Evolutionary conservation across 768 basidiomycete species (phyloP), one percentile per base, ranked within the genome.

Genomic region (Amanita exitialis): DNA sequence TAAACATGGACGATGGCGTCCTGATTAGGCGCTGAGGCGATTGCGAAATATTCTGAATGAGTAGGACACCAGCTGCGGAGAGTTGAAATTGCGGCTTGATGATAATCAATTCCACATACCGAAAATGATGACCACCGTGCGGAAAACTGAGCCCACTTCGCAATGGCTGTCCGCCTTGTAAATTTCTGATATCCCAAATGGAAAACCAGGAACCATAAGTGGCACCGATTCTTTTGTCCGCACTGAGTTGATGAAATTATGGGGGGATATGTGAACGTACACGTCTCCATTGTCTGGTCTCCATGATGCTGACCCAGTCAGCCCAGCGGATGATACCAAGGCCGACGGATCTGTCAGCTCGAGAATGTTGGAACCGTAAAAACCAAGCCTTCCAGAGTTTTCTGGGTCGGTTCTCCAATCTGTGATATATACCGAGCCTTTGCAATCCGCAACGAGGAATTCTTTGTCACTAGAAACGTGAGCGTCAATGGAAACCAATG

Each of bases 371-470:
- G 74, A 75, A 61, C 82, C 78, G 43, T 82, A 75, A 74, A 82
- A 79, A 49, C 67, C 73, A 42, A 71, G 75, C 49, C 72, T 71
- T 49, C 74, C 75, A 16, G 65, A 67, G 34, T 72, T 74, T 10
- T 74, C 73, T 1, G 82, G 82, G 59, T 89, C 84, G 4, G 82
- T 76, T 49, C 83, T 79, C 89, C 89, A 91, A 67, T 91, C 86
- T n/a, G 82, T 79, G 43, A 90, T 64, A 63, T 82, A 88, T 43
- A 90, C 69, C 25, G 80, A 82, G 30, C 89, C 89, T 32, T 76
- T 77, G 49, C 72, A 76, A 65, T 91, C 89, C 1, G 86, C 77
- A 49, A 90, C 82, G 23, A 91, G 72, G 58, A 91, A 79, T 57
- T 88, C 88, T 62, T 86, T 90, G 70, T 80, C 79, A 27, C 80